Evolutionary conservation across 441 rosid genomes (phyloP).

Genomic region (Arabidopsis hybrid): DNA sequence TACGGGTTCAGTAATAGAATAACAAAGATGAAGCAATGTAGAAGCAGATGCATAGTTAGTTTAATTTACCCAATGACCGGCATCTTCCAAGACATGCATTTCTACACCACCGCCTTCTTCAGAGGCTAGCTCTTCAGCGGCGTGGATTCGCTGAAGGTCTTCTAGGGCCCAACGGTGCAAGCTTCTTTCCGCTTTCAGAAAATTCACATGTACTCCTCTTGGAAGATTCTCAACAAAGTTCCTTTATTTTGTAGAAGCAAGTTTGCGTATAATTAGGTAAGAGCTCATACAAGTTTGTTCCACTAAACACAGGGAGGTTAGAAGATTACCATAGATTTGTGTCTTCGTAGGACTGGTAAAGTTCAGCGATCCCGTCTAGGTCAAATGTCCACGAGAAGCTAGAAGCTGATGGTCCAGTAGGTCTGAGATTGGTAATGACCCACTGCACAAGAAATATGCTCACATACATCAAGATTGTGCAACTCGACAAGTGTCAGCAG

Average conservation of each 20-base stretch:
- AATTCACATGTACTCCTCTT: constrained; percentile 86
- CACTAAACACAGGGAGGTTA: constrained; percentile 1
- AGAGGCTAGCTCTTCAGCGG: constrained; percentile 84
- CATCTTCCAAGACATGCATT: constrained; percentile 98
- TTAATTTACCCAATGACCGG: constrained; percentile 92
- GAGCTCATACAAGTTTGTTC: constrained; percentile 2
- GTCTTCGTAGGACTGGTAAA: constrained; percentile 89
- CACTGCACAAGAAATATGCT: constrained; percentile 58
- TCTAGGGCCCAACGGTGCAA: constrained; percentile 96
- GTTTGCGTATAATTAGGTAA: background rate
- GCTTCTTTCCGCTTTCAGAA: constrained; percentile 96
- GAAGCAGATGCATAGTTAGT: constrained; percentile 1
- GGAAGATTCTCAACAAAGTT: constrained; percentile 87
- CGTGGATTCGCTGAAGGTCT: constrained; percentile 91
- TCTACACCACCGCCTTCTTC: constrained; percentile 94
- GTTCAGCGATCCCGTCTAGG: constrained; percentile 79
- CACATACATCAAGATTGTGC: constrained; percentile 19
- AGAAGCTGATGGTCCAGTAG: constrained; percentile 53
- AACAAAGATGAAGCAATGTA: constrained; percentile 27
- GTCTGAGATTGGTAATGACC: constrained; percentile 86
- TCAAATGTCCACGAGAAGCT: constrained; percentile 89
- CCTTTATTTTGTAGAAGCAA: constrained; percentile 47
- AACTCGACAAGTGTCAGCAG: constrained; percentile 4
- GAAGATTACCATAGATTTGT: constrained; percentile 80
- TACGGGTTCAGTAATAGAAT: background rate